Conservation (phyloP, 345 rosid genomes). For the Arabidopsis arenosa region DNA sequence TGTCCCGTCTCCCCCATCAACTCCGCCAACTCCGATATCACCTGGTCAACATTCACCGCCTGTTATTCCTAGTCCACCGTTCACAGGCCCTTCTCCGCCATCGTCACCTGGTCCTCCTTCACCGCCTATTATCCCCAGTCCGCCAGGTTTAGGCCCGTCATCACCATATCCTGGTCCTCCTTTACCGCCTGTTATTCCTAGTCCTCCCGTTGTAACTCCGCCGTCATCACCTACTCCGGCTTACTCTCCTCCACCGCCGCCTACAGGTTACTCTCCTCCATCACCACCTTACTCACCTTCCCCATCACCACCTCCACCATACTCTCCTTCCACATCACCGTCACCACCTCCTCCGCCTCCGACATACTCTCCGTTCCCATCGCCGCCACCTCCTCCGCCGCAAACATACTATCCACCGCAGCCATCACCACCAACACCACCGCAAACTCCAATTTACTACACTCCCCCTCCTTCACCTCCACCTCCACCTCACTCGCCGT, state of each 20-base stretch:
- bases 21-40: constrained; percentile 46
- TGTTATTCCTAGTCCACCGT: constrained; percentile 54
- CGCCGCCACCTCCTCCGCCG: constrained; percentile 48
- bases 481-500: constrained; percentile 45
- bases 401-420: constrained; percentile 14
- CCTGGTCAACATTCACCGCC: constrained; percentile 42
- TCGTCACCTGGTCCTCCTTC: constrained; percentile 45
- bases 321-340: constrained; percentile 48
- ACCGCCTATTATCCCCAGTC: constrained; percentile 49
- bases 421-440: constrained; percentile 32
- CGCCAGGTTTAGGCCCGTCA: constrained; percentile 47
- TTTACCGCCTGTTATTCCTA: constrained; percentile 30
- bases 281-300: constrained; percentile 44
- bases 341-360: constrained; percentile 56
- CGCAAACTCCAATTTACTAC: constrained; percentile 43
- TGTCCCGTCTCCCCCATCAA: constrained; percentile 19
- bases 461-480: constrained; percentile 51
- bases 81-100: constrained; percentile 50
- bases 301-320: constrained; percentile 44
- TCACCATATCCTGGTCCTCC: constrained; percentile 36
- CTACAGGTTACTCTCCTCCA: constrained; percentile 25
- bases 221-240: constrained; percentile 48
- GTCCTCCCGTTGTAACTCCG: constrained; percentile 46
- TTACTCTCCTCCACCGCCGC: constrained; percentile 39
- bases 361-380: constrained; percentile 33